phyloP scores from a whole-genome alignment of 306 rosid genomes.

The Malus sieversii region DNA sequence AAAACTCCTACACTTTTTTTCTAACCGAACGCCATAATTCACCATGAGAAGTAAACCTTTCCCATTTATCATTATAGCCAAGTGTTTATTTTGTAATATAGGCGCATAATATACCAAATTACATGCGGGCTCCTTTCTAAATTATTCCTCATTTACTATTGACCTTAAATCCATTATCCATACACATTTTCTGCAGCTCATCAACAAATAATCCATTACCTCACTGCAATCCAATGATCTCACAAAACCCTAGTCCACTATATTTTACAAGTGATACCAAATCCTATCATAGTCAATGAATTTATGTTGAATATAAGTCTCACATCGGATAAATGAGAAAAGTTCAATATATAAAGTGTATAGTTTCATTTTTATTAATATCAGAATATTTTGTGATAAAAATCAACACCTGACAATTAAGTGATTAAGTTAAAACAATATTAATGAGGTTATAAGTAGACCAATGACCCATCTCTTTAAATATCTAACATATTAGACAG shows the following conservation, averaged over 20 bases:
- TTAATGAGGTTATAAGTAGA: fast-evolving
- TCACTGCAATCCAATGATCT: no score
- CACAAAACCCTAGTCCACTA: neutral
- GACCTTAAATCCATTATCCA: neutral
- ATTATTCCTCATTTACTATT: no score
- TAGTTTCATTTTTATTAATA: no score
- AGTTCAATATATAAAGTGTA: no score
- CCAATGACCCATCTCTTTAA: no score
- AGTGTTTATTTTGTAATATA: neutral
- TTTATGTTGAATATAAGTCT: neutral
- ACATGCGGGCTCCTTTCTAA: neutral
- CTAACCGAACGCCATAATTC: no score
- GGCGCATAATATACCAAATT: neutral
- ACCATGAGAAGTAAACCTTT: no score
- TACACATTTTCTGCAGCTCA: neutral
- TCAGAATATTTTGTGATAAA: fast-evolving
- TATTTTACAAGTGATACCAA: neutral
- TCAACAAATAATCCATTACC: neutral
- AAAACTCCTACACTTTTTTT: no score
- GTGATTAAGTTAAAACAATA: no score
- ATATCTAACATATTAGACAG: neutral
- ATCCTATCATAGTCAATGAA: neutral
- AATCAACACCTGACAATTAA: no score
- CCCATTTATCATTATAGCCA: neutral
- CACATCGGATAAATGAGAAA: no score